phyloP scores from a whole-genome alignment of 2,329 filamentous ascomycete genomes.

The Lachnellula subtilissima region DNA sequence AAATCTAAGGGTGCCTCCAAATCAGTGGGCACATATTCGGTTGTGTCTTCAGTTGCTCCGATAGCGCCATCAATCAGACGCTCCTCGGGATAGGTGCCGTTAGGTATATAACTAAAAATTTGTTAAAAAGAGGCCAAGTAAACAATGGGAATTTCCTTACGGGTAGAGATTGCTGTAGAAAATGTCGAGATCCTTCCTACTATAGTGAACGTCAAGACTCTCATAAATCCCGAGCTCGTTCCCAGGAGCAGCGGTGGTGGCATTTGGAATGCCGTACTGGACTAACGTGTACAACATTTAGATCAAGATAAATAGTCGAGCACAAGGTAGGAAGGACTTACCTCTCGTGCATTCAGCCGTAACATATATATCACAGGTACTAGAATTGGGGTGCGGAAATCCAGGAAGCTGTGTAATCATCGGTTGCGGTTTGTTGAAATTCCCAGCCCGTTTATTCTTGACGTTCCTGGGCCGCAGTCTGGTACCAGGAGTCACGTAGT shows the following conservation, averaged over 20 bases:
- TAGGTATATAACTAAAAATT: constrained; percentile 31
- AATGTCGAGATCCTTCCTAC: constrained; percentile 39
- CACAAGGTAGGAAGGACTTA: background rate
- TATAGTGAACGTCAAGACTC: constrained; percentile 40
- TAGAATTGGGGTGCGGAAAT: constrained; percentile 20
- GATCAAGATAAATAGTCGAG: background rate
- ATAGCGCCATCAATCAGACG: constrained; percentile 37
- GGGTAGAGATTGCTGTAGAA: constrained; percentile 36
- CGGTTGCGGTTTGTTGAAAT: constrained; percentile 9
- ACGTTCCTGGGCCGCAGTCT: constrained; percentile 35
- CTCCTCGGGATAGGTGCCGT: constrained; percentile 37
- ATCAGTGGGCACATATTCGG: constrained; percentile 16
- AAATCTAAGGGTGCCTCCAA: constrained; percentile 42
- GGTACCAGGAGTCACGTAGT: constrained; percentile 53
- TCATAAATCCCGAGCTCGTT: constrained; percentile 46
- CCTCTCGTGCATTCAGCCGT: constrained; percentile 24
- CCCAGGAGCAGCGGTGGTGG: constrained; percentile 31
- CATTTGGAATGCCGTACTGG: constrained; percentile 41
- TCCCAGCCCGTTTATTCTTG: constrained; percentile 7
- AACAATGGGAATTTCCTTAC: constrained; percentile 7
- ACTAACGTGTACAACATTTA: constrained; percentile 10
- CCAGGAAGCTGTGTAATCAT: constrained; percentile 21
- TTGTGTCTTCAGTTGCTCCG: constrained; percentile 29
- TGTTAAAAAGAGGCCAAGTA: background rate
- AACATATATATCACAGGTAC: constrained; percentile 21